phyloP scores from a whole-genome alignment of 2,329 filamentous ascomycete genomes.

The Cordyceps fumosorosea region DNA sequence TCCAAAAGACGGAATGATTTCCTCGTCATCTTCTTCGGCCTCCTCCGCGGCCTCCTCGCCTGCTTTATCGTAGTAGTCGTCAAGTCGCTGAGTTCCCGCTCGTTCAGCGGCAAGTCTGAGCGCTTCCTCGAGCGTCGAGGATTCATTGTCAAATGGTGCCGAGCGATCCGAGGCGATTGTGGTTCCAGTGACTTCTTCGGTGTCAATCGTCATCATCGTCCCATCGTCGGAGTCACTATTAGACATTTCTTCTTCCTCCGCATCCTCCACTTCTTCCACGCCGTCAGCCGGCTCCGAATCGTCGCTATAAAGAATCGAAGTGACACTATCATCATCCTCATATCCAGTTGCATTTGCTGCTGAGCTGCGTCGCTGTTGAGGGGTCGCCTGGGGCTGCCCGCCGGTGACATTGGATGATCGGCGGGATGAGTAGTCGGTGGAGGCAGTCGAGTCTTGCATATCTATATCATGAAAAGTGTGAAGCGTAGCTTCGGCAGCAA shows the following conservation, averaged over 20 bases:
- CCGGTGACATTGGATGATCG: slow-evolving; percentile 56
- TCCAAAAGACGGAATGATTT: slow-evolving; percentile 69
- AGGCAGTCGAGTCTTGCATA: slow-evolving; percentile 77
- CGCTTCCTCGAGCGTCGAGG: slow-evolving; percentile 68
- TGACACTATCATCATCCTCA: slow-evolving; percentile 54
- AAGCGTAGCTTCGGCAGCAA: slow-evolving; percentile 92
- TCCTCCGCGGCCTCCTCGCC: slow-evolving; percentile 49
- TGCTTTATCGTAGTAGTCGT: slow-evolving; percentile 33
- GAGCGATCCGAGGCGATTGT: slow-evolving; percentile 56
- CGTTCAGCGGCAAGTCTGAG: slow-evolving; percentile 67
- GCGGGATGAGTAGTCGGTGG: slow-evolving; percentile 63
- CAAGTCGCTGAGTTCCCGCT: slow-evolving; percentile 66
- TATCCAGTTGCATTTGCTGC: slow-evolving; percentile 40
- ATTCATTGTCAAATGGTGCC: slow-evolving; percentile 55
- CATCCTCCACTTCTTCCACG: slow-evolving; percentile 49
- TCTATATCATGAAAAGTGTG: slow-evolving; percentile 97
- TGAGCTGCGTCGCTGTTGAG: slow-evolving; percentile 2
- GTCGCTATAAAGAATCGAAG: slow-evolving; percentile 73
- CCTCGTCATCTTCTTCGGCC: slow-evolving; percentile 47
- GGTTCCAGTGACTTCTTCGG: slow-evolving; percentile 68
- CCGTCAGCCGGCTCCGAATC: slow-evolving; percentile 52
- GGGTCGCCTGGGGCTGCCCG: neutral
- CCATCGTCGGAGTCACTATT: slow-evolving; percentile 63
- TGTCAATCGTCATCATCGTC: slow-evolving; percentile 75
- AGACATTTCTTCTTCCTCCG: slow-evolving; percentile 32